These are phyloP conservation scores for Linnemannia elongata DNA, from an alignment of 192 early-diverging fungal genomes.

Conservation along the genomic window DNA sequence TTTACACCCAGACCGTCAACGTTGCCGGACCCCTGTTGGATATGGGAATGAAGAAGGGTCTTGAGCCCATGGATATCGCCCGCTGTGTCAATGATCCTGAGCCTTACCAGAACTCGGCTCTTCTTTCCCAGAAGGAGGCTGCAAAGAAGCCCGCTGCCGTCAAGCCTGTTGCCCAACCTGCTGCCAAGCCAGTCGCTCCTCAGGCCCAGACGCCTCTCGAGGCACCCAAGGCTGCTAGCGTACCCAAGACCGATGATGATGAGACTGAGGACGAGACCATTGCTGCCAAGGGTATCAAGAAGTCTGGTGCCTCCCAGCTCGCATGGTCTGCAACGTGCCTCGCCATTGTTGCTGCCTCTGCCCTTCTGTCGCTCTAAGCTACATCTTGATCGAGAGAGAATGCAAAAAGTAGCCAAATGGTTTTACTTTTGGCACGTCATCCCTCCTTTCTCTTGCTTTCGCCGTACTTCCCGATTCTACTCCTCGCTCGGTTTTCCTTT, in stretches of 20 bases:
- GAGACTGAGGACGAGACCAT: neutral
- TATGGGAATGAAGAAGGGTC: conserved; percentile 50
- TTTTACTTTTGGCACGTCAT: neutral
- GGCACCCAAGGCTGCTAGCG: neutral
- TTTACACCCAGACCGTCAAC: conserved; percentile 60
- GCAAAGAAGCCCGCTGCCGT: conserved; percentile 11
- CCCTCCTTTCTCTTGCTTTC: neutral
- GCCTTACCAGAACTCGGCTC: conserved; percentile 49
- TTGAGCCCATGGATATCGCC: conserved; percentile 55
- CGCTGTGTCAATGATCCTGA: conserved; percentile 40
- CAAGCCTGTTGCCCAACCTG: too few relatives aligned
- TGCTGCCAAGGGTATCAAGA: neutral
- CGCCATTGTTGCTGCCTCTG: conserved; percentile 25
- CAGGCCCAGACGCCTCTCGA: neutral
- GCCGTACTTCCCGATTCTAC: too few relatives aligned
- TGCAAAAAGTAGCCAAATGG: neutral
- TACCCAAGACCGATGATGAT: neutral
- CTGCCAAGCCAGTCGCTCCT: neutral
- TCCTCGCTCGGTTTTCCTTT: too few relatives aligned
- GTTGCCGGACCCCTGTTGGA: conserved; percentile 58
- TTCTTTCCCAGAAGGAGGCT: conserved; percentile 21
- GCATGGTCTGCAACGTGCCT: conserved; percentile 26
- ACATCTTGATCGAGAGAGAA: neutral
- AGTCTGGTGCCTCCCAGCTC: conserved; percentile 1
- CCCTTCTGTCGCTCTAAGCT: conserved; percentile 23